A percentile compares a stretch with the other conserved stretches of the same genome.
These are phyloP conservation scores for Russula virescens DNA, from an alignment of 768 basidiomycete genomes.

Conservation along the genomic window DNA sequence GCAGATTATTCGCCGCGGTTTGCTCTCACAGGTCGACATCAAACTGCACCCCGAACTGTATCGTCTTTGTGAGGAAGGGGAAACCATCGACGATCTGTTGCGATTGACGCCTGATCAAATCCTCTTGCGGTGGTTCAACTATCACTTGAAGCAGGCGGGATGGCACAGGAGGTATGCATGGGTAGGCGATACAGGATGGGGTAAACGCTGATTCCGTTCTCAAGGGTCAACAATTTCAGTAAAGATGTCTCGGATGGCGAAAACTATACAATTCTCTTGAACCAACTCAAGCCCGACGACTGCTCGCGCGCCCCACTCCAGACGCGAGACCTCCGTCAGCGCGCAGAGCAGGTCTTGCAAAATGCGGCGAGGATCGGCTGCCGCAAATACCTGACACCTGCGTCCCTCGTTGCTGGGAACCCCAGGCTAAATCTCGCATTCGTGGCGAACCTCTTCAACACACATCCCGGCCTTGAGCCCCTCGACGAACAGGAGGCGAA, in stretches of 20 bases:
- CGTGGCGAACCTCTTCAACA: constrained; percentile 98
- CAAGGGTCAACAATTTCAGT: constrained; percentile 96
- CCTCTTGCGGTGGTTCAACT: constrained; percentile 98
- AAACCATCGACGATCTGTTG: constrained; percentile 94
- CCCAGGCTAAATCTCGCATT: constrained; percentile 97
- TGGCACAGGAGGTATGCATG: constrained; percentile 71
- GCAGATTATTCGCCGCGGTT: constrained; percentile 94
- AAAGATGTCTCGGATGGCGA: constrained; percentile 96
- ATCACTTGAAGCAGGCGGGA: constrained; percentile 91
- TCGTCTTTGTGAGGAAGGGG: constrained; percentile 91
- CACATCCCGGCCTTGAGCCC: constrained; percentile 89
- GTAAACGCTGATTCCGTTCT: background rate
- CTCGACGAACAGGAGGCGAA: constrained; percentile 93
- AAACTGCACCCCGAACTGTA: constrained; percentile 97
- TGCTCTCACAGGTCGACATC: constrained; percentile 94
- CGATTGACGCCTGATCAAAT: constrained; percentile 96
- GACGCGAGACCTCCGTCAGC: constrained; percentile 70
- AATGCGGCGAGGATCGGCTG: constrained; percentile 93
- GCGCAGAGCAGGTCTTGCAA: constrained; percentile 92
- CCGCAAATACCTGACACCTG: constrained; percentile 90
- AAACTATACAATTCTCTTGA: constrained; percentile 93
- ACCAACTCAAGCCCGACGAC: constrained; percentile 91
- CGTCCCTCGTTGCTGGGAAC: constrained; percentile 89
- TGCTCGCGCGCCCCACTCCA: constrained; percentile 91
- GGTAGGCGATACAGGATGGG: background rate